Base-by-base conservation (phyloP, 129 eudicot species). In the Heracleum sosnowskyi region DNA sequence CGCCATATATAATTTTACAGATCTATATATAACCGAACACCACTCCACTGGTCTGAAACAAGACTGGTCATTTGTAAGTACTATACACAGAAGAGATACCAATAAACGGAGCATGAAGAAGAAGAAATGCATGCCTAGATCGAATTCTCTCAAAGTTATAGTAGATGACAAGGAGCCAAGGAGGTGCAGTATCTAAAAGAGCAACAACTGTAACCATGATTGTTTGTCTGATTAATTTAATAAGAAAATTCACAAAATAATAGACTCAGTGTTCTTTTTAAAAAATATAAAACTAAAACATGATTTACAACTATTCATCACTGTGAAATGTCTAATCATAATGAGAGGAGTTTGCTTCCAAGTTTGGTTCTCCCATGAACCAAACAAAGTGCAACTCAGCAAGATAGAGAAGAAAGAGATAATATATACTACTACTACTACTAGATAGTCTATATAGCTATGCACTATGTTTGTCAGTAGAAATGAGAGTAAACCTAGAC, bases 261-360 rank as follows among this genome's bases (percentile, higher is more conserved):
- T 72, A 24, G 45, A 20, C 18, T 3, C 35, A 72, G 15, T n/a
- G 34, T 72, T 72, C 47, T 11, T 40, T 4, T 11, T 15, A 10
- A 11, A 24, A 69, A 69, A 35, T 3, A n/a, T 5, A 60, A 9
- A 29, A 15, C 15, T 2, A 28, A 10, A 31, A 10, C 26, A 62
- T 3, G 26, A 51, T 51, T 22, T 57, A 57, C 29, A 24, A 57
- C 64, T 64, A 64, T 64, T 29, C 70, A 64, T 64, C 70, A 64
- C 70, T 31, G 22, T 66, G 72, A 73, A n/a, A 39, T 26, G 76
- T 73, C 76, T 37, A n/a, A 73, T 73, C 76, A 41, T n/a, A 72
- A 39, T 3, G 31, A 41, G 15, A 18, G 24, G 28, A 24, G 53
- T 26, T 73, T 73, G 31, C 49, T 41, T 73, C 76, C 22, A 12